Percentiles rank a stretch among this genome's conserved stretches.
phyloP scores from a whole-genome alignment of 805 yeast genomes.

The Yamadazyma tumulicola region DNA sequence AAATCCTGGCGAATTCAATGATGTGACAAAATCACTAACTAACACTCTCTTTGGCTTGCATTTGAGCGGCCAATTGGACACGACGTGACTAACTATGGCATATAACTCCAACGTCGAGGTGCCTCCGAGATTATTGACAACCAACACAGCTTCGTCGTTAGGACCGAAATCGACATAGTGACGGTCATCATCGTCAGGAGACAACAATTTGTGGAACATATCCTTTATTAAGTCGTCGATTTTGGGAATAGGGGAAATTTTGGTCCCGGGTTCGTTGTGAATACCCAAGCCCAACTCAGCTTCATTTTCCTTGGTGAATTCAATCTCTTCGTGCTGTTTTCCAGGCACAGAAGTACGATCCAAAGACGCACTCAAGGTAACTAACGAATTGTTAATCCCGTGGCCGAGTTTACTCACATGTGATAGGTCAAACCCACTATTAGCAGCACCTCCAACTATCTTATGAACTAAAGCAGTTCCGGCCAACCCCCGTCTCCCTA shows the following conservation, averaged over 20 bases:
- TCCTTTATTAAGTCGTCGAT: conserved; percentile 55
- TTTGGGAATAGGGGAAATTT: conserved; percentile 63
- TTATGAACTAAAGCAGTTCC: conserved; percentile 89
- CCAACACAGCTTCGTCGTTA: conserved; percentile 61
- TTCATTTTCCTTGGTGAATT: conserved; percentile 53
- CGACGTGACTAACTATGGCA: conserved; percentile 63
- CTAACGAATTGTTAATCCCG: conserved; percentile 59
- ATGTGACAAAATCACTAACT: conserved; percentile 81
- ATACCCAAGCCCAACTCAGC: conserved; percentile 95
- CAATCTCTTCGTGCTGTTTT: conserved; percentile 40
- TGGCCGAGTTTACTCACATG: conserved; percentile 59
- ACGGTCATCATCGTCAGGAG: conserved; percentile 67
- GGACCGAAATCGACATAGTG: conserved; percentile 70
- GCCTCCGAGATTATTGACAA: conserved; percentile 88
- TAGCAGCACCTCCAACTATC: conserved; percentile 71
- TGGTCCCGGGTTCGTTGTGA: conserved; percentile 87
- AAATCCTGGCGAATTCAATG: conserved; percentile 90
- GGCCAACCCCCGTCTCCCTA: conserved; percentile 92
- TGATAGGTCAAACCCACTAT: conserved; percentile 28
- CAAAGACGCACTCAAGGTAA: conserved; percentile 84
- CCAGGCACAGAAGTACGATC: conserved; percentile 93
- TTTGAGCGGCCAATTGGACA: conserved; percentile 46
- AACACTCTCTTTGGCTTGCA: conserved; percentile 67
- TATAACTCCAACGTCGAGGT: conserved; percentile 76
- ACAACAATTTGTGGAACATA: conserved; percentile 60